These are phyloP conservation scores for Plenodomus tracheiphilus DNA, from an alignment of 2,329 filamentous ascomycete genomes.

Conservation along the genomic window DNA sequence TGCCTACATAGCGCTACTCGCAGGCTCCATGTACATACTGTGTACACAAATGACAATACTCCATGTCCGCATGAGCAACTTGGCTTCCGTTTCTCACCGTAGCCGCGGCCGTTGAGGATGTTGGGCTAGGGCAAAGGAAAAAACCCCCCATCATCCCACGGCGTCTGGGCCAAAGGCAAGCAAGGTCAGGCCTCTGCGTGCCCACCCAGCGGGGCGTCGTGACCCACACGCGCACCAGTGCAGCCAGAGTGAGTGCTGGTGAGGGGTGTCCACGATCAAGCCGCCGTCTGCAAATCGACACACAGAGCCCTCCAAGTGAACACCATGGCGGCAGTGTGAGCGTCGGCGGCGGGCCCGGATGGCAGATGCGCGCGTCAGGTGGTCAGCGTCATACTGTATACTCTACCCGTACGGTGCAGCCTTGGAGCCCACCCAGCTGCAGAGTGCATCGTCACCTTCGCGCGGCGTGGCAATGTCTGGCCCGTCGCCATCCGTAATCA, in stretches of 20 bases:
- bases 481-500: constrained; percentile 23
- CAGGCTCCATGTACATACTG: no score
- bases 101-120: constrained; percentile 22
- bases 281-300: constrained; percentile 17
- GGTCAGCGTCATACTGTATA: constrained; percentile 24
- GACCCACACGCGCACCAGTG: constrained; percentile 9
- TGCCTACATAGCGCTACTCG: no score
- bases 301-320: constrained; percentile 5
- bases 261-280: constrained; percentile 16
- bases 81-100: constrained; percentile 29
- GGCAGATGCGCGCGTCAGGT: constrained; percentile 3
- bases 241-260: constrained; percentile 16
- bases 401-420: constrained; percentile 13
- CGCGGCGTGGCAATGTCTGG: constrained; percentile 18
- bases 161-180: constrained; percentile 11
- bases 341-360: constrained; percentile 19
- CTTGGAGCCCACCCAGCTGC: constrained; percentile 12
- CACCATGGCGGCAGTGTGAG: constrained; percentile 16
- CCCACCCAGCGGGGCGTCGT: constrained; percentile 1
- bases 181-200: constrained; percentile 3
- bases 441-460: constrained; percentile 19
- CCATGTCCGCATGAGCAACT: constrained; percentile 18
- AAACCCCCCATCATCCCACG: constrained; percentile 19
- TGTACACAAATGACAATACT: no score
- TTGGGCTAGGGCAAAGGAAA: constrained; percentile 8